These are phyloP conservation scores for Cercospora berteroae DNA, from an alignment of 2,329 filamentous ascomycete genomes.

Conservation along the genomic window DNA sequence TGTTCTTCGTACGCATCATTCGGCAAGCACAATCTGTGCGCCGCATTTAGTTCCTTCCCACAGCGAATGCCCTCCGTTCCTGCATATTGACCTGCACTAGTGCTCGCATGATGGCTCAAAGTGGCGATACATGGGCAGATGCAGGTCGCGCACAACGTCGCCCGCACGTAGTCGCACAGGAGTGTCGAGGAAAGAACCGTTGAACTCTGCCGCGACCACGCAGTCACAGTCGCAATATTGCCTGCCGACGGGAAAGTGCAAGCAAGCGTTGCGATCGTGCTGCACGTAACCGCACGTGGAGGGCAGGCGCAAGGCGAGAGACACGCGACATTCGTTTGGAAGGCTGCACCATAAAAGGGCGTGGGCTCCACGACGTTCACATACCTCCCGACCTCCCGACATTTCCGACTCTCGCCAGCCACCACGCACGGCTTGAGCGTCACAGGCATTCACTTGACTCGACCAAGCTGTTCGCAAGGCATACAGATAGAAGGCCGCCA, in stretches of 20 bases:
- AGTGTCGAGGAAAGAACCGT: neutral
- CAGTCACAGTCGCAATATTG: slow-evolving; percentile 1
- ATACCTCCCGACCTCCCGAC: slow-evolving; percentile 16
- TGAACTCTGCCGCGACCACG: neutral
- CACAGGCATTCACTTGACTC: neutral
- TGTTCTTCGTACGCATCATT: neutral
- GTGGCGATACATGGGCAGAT: slow-evolving; percentile 5
- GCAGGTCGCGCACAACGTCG: neutral
- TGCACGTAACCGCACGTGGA: slow-evolving; percentile 12
- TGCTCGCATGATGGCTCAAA: slow-evolving; percentile 8
- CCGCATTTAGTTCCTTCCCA: neutral
- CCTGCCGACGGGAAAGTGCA: neutral
- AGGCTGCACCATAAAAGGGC: slow-evolving; percentile 11
- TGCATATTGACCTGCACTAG: slow-evolving; percentile 12
- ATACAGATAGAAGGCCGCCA: slow-evolving; percentile 10
- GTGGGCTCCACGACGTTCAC: slow-evolving; percentile 4
- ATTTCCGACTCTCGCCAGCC: slow-evolving; percentile 8
- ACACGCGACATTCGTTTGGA: slow-evolving; percentile 12
- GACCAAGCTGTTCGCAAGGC: neutral
- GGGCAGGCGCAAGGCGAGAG: slow-evolving; percentile 6
- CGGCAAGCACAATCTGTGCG: slow-evolving; percentile 4
- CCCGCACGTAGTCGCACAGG: neutral
- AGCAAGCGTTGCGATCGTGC: neutral
- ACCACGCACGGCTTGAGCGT: neutral
- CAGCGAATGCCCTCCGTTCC: slow-evolving; percentile 9